These are phyloP conservation scores for Pulveroboletus sp. DNA, from an alignment of 768 basidiomycete genomes.

Conservation along the genomic window DNA sequence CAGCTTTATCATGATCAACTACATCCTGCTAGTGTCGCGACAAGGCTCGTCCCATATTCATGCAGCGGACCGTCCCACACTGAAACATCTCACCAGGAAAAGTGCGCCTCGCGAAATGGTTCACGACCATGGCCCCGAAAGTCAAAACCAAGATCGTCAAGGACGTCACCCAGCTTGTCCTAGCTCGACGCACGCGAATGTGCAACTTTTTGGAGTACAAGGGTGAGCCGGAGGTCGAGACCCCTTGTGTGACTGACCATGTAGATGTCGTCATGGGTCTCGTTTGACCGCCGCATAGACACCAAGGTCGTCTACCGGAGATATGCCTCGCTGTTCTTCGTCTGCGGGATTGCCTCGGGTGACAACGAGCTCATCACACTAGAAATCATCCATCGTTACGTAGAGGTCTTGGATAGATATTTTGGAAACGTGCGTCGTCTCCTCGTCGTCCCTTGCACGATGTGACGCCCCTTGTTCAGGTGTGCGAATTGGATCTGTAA, in stretches of 20 bases:
- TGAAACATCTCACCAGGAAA: slow-evolving; percentile 55
- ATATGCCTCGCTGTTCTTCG: slow-evolving; percentile 95
- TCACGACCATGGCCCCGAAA: slow-evolving; percentile 76
- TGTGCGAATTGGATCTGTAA: slow-evolving; percentile 90
- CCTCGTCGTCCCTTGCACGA: background rate
- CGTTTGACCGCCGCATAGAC: slow-evolving; percentile 37
- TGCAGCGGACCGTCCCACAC: slow-evolving; percentile 9
- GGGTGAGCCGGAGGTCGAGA: slow-evolving; percentile 46
- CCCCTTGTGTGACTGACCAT: too few relatives aligned
- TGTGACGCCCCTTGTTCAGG: too few relatives aligned
- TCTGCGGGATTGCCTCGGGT: slow-evolving; percentile 73
- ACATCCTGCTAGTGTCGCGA: slow-evolving; percentile 88
- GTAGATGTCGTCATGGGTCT: too few relatives aligned
- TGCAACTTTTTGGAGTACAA: slow-evolving; percentile 98
- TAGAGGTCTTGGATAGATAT: slow-evolving; percentile 77
- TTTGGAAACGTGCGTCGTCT: slow-evolving; percentile 40
- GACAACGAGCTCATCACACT: slow-evolving; percentile 93
- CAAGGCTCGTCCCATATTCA: slow-evolving; percentile 56
- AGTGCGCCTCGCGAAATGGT: slow-evolving; percentile 96
- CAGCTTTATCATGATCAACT: slow-evolving; percentile 67
- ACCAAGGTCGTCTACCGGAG: slow-evolving; percentile 90
- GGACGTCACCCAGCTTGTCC: slow-evolving; percentile 90
- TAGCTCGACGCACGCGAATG: slow-evolving; percentile 84
- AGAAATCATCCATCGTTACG: slow-evolving; percentile 92
- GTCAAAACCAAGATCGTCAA: slow-evolving; percentile 88